Evolutionary conservation across 208 protist genomes (phyloP), one percentile per base, ranked within the genome.

Genomic region (Leishmania braziliensis): DNA sequence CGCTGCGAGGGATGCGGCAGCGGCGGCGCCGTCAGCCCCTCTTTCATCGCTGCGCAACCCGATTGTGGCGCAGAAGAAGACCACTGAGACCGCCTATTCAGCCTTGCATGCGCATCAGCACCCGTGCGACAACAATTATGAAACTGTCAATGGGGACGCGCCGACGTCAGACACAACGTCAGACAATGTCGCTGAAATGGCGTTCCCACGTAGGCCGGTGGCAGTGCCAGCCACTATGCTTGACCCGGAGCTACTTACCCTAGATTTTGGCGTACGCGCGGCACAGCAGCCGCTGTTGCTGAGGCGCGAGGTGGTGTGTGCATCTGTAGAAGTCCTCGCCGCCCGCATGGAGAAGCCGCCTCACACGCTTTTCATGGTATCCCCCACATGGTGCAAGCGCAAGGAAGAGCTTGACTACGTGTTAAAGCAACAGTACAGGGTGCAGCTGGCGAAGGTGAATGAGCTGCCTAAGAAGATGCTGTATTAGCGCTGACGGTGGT

Each of bases 381-480:
- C 91, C 39, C 82, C 72, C 23, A 79, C 70, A 36, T 96, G 91
- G 88, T 79, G 80, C 62, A 82, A 85, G 65, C 68, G 86, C 0
- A 81, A 77, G 56, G 50, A 86, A 68, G 89, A 92, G 79, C 73
- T 94, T 18, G 74, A 68, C 51, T 85, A 78, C 33, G 77, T 89
- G 43, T 53, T 96, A 54, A 43, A 77, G 73, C 75, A 92, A 71
- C 83, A 90, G 56, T 94, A 93, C 77, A 50, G 80, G 1, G 88
- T 94, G 33, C 80, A 84, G 20, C 56, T 92, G 14, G 85, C 85
- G 10, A 69, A 90, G 51, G 86, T 89, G 26, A 51, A 80, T 26
- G 69, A 77, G 43, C 80, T 93, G 53, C 60, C 53, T 26, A 10
- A 12, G 18, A 72, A 81, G 62, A 12, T 65, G 18, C 33, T 68